Percentiles rank a stretch among this genome's conserved stretches.
Evolutionary conservation across 2,329 filamentous ascomycete genomes (phyloP).

Genomic region (Clarireedia paspali): DNA sequence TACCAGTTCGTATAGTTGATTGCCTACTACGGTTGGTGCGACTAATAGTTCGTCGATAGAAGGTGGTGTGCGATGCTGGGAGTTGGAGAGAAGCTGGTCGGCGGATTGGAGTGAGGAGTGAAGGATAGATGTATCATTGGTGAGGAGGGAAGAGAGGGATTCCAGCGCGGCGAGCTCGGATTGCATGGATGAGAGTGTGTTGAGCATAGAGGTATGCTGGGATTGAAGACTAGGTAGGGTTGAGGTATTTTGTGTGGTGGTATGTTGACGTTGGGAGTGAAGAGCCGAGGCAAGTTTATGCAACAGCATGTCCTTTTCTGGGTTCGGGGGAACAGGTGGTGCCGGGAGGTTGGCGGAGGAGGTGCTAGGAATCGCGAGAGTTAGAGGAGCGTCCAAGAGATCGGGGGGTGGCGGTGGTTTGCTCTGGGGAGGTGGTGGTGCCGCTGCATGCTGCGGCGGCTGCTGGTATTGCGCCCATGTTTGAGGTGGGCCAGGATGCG

Average conservation of each 20-base stretch:
- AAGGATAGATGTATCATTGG: slow-evolving; percentile 71
- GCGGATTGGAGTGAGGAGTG: slow-evolving; percentile 71
- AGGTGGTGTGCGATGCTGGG: slow-evolving; percentile 61
- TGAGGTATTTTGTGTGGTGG: slow-evolving; percentile 63
- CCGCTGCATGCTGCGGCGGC: slow-evolving; percentile 24
- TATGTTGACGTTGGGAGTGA: slow-evolving; percentile 58
- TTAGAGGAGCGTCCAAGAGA: slow-evolving; percentile 46
- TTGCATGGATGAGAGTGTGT: slow-evolving; percentile 62
- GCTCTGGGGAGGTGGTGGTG: slow-evolving; percentile 27
- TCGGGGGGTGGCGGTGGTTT: slow-evolving; percentile 37
- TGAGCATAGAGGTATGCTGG: slow-evolving; percentile 69
- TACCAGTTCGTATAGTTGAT: slow-evolving; percentile 82
- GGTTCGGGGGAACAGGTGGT: slow-evolving; percentile 89
- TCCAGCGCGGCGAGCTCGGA: slow-evolving; percentile 65
- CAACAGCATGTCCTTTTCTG: slow-evolving; percentile 85
- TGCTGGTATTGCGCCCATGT: slow-evolving; percentile 26
- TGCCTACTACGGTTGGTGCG: slow-evolving; percentile 86
- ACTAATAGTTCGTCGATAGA: slow-evolving; percentile 86
- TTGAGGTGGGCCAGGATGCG: slow-evolving; percentile 10
- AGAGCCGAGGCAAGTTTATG: slow-evolving; percentile 67
- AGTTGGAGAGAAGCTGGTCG: slow-evolving; percentile 67
- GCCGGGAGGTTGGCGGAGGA: slow-evolving; percentile 47
- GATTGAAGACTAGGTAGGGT: slow-evolving; percentile 69
- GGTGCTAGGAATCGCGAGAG: slow-evolving; percentile 39
- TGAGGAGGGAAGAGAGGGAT: slow-evolving; percentile 61